Base-by-base conservation (phyloP, 306 rosid species). In the Sechiopsis laciniata region DNA sequence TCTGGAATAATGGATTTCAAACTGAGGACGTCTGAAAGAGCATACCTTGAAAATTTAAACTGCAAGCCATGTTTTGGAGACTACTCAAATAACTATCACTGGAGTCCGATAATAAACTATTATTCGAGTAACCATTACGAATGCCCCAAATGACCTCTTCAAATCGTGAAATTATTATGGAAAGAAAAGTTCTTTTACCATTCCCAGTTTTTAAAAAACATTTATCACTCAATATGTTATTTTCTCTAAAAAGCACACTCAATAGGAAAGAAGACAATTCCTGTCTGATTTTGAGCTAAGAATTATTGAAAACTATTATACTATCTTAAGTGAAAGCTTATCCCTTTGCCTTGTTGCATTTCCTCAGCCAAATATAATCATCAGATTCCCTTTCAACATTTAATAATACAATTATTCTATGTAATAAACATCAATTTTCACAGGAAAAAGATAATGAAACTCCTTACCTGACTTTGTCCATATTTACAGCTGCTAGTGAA, bases 401-500 rank as follows among this genome's bases (percentile, higher is more conserved):
- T 22, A 58, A 21, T 16, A 58, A 35, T 35, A 3, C 46, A 32
- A 56, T 5, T 13, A 20, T 11, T 58, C 6, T 58, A 21, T 7
- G 64, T 9, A 57, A 55, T 55, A 55, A 17, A 19, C 12, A 55
- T 55, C 61, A 22, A 59, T 15, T 15, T 13, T 62, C 50, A 62
- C 50, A 35, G 50, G 37, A 63, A 35, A 35, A 64, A 21, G 14
- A 64, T 4, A 8, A 37, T 10, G 26, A 65, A 17, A 65, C 51
- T 35, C 53, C n/a, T n/a, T 65, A 40, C 53, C 71, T 40, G 51
- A 26, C 2, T 26, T 26, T 8, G 71, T 17, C 4, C 53, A 10
- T 65, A n/a, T 65, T 16, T 65, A 65, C 71, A 65, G 40, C 71
- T 64, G 13, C 68, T 16, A 65, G 16, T 10, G 24, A 40, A 17